Evolutionary conservation across 768 basidiomycete genomes (phyloP), one percentile per base, ranked within the genome.

Genomic region (Leccinum truebloodii): DNA sequence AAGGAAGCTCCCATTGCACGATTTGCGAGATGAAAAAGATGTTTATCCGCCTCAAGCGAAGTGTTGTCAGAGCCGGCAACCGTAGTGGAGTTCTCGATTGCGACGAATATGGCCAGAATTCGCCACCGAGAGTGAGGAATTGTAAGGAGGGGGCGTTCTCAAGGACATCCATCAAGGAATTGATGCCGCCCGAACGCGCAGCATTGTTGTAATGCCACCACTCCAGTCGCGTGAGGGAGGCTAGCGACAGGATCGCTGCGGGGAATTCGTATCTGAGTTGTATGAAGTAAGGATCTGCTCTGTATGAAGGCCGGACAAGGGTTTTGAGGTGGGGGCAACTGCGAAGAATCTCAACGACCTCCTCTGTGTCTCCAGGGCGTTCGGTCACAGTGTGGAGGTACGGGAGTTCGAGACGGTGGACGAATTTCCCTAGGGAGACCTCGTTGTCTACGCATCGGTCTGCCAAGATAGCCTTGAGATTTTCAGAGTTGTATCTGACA

Each of bases 191-290:
- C 18, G 84, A 79, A 50, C 83, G 79, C 41, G 84, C 81, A 22
- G 87, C 87, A 69, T 73, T 69, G 61, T 71, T 75, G 63, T 83
- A 70, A 66, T 88, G 81, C 85, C 86, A 88, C 86, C 87, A 89
- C 53, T 89, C 87, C 32, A 90, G 78, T 28, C 86, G 83, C 49
- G 80, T 81, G 44, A 90, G 76, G 22, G 81, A 81, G 22, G 77
- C 74, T 14, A 88, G 63, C 4, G 79, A 68, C 3, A 84, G 71
- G 57, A 72, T 76, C 14, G 77, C 77, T 10, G 80, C 78, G 58
- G 83, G 82, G 66, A 81, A 84, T 28, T 86, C 83, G 71, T 83
- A 89, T 35, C 72, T 24, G 24, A 24, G 24, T 24, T 24, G 75
- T 14, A 80, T 69, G 8, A 65, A 57, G 20, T 69, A 60, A 18